Percentiles rank a stretch among this genome's conserved stretches.
phyloP scores from a whole-genome alignment of 2,329 filamentous ascomycete species.

The Aspergillus clavatus region DNA sequence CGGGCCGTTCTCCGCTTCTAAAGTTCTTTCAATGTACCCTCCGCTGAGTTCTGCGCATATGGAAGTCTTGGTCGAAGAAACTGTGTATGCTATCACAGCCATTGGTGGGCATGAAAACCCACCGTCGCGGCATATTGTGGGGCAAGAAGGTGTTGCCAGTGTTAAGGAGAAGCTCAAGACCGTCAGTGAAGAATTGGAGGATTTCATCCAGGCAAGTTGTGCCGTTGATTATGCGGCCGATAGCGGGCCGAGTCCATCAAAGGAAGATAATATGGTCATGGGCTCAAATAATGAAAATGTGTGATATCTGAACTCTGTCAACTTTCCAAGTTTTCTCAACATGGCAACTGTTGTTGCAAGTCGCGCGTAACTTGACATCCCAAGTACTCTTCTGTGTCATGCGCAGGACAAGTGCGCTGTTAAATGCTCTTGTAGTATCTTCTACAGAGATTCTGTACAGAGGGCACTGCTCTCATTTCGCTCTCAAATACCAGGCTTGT shows the following conservation, averaged over 20 bases:
- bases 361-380: too few species aligned
- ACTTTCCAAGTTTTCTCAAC: too few species aligned
- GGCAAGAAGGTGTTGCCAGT: constrained; percentile 76
- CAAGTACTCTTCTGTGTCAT: too few species aligned
- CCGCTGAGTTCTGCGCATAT: constrained; percentile 63
- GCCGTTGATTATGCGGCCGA: constrained; percentile 61
- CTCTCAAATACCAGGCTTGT: constrained; percentile 35
- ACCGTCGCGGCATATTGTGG: constrained; percentile 88
- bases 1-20: constrained; percentile 35
- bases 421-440: too few species aligned
- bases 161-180: constrained; percentile 97
- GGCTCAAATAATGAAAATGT: constrained; percentile 13
- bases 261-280: constrained; percentile 15
- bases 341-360: too few species aligned
- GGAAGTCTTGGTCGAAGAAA: constrained; percentile 75
- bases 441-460: not conserved
- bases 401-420: too few species aligned
- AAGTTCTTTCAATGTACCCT: constrained; percentile 66
- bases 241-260: constrained; percentile 18
- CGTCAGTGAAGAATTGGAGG: constrained; percentile 91
- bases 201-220: constrained; percentile 86
- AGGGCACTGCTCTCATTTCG: constrained; percentile 11
- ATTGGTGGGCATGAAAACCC: constrained; percentile 96
- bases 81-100: constrained; percentile 81
- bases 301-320: constrained; percentile 3